Conservation (phyloP, 169 alveolate species). For the Cryptosporidium meleagridis region DNA sequence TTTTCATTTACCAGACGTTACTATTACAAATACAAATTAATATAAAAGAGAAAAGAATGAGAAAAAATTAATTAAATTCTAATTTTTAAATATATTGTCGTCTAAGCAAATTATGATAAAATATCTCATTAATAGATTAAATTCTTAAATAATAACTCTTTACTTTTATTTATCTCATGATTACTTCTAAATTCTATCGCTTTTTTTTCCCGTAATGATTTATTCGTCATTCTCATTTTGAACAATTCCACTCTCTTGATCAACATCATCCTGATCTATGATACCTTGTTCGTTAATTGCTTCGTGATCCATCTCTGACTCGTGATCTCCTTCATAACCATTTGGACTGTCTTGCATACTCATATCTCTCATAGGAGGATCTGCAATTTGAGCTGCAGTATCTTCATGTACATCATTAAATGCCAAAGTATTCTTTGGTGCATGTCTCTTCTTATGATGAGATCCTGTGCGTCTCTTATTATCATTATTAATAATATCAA, state of each 20-base stretch:
- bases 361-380: slow-evolving; percentile 59
- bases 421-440: slow-evolving; percentile 38
- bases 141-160: not conserved
- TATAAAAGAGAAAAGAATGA: not conserved
- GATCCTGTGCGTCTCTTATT: slow-evolving; percentile 19
- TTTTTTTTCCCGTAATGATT: not conserved
- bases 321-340: slow-evolving; percentile 59
- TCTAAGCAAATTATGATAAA: not conserved
- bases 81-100: slow-evolving; percentile 34
- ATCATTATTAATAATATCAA: slow-evolving; percentile 83
- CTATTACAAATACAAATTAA: not conserved
- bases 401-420: slow-evolving; percentile 71
- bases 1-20: no score
- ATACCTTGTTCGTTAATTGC: slow-evolving; percentile 12
- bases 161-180: not conserved
- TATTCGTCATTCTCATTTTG: slow-evolving; percentile 34
- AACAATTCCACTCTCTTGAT: slow-evolving; percentile 47
- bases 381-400: slow-evolving; percentile 33
- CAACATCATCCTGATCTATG: slow-evolving; percentile 34
- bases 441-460: slow-evolving; percentile 29
- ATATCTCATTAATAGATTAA: not conserved
- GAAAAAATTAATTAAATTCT: slow-evolving; percentile 18
- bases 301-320: slow-evolving; percentile 60
- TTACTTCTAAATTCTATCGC: not conserved
- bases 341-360: slow-evolving; percentile 30